Evolutionary conservation across 805 yeast species (phyloP).

Genomic region (Candida ortonii): DNA sequence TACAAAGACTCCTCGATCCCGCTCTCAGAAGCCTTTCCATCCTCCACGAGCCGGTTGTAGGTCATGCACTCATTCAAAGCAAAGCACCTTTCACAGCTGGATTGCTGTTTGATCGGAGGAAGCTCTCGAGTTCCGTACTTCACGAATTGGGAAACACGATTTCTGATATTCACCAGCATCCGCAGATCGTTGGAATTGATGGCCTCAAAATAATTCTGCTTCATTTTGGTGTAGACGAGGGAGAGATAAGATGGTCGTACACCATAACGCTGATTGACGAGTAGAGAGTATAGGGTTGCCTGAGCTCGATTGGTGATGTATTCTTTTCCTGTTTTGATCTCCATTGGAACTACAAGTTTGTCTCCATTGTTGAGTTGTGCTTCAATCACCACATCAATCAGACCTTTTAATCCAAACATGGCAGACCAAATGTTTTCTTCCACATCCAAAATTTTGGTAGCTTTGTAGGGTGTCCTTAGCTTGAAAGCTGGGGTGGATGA

Average conservation of each 20-base stretch:
- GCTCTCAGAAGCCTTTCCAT: conserved; percentile 52
- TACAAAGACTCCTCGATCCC: conserved; percentile 51
- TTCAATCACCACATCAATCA: conserved; percentile 82
- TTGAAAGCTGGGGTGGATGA: conserved; percentile 5
- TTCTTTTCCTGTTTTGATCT: conserved; percentile 81
- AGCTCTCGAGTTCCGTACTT: conserved; percentile 47
- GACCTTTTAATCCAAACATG: conserved; percentile 82
- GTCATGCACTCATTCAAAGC: conserved; percentile 62
- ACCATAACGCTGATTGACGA: conserved; percentile 77
- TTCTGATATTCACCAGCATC: conserved; percentile 68
- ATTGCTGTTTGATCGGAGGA: conserved; percentile 52
- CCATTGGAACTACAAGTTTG: conserved; percentile 72
- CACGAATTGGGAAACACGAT: conserved; percentile 59
- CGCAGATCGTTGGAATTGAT: conserved; percentile 56
- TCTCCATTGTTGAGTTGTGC: conserved; percentile 45
- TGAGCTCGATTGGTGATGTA: conserved; percentile 79
- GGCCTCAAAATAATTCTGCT: conserved; percentile 40
- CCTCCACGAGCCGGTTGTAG: conserved; percentile 54
- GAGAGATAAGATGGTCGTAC: conserved; percentile 62
- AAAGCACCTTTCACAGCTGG: conserved; percentile 62
- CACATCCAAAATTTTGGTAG: conserved; percentile 68
- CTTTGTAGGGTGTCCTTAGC: conserved; percentile 42
- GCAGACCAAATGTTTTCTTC: conserved; percentile 96
- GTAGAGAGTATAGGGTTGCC: conserved; percentile 72
- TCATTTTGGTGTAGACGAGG: conserved; percentile 69